phyloP scores from a whole-genome alignment of 805 yeast genomes.

The Candida insectorum region DNA sequence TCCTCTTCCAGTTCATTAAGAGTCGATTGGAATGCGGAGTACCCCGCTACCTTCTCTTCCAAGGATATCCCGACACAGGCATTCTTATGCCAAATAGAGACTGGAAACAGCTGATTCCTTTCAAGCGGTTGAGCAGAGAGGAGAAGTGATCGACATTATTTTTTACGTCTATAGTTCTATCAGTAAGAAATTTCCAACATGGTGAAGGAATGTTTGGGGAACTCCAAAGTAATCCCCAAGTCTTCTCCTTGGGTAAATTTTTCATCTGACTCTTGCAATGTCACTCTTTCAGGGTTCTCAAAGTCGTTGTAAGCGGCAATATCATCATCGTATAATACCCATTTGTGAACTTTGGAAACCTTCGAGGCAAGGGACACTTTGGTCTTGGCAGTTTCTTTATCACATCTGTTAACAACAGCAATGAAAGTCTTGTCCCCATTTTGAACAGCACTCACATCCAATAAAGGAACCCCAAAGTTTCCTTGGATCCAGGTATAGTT shows the following conservation, averaged over 20 bases:
- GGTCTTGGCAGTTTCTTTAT: constrained; percentile 18
- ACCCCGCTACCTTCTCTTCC: too few species aligned
- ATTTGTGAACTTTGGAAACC: constrained; percentile 12
- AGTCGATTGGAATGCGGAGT: too few species aligned
- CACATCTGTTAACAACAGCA: constrained; percentile 25
- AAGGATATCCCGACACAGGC: too few species aligned
- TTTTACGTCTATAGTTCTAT: too few species aligned
- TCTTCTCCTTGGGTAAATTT: constrained; percentile 23
- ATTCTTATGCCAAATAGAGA: too few species aligned
- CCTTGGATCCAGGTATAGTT: constrained; percentile 18
- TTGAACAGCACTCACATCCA: constrained; percentile 22
- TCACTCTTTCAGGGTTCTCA: constrained; percentile 19
- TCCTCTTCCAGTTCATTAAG: too few species aligned
- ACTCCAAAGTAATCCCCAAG: constrained; percentile 15
- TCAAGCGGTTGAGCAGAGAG: too few species aligned
- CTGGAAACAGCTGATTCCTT: too few species aligned
- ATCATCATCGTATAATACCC: constrained; percentile 25
- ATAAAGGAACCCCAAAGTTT: constrained; percentile 16
- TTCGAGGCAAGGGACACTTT: constrained; percentile 15
- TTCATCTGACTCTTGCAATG: constrained; percentile 13
- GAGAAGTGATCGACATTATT: too few species aligned
- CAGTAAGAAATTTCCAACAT: too few species aligned
- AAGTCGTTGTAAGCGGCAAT: constrained; percentile 23
- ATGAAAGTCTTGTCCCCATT: constrained; percentile 19
- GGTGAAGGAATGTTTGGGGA: constrained; percentile 20